These are phyloP conservation scores for Eucalyptus sp. DNA, from an alignment of 345 rosid genomes.

Conservation along the genomic window DNA sequence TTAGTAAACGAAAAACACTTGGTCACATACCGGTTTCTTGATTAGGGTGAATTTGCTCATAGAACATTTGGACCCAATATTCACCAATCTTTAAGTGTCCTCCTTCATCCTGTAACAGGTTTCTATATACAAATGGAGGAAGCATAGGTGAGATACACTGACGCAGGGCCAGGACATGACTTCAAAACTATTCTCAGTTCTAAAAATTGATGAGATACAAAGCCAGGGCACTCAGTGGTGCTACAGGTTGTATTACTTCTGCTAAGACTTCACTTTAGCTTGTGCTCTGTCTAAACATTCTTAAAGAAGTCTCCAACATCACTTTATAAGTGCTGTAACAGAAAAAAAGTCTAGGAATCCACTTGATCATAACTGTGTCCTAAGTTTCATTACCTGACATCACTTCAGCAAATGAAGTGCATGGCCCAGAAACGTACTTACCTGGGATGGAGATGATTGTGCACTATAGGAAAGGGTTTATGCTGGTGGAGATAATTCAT, in stretches of 20 bases:
- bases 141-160: background rate
- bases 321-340: background rate
- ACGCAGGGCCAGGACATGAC: background rate
- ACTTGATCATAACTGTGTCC: background rate
- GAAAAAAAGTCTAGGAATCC: background rate
- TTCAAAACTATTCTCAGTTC: background rate
- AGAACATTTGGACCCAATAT: conserved; percentile 50
- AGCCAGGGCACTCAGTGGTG: background rate
- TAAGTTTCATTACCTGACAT: background rate
- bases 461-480: conserved; percentile 48
- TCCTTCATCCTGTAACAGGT: conserved; percentile 44
- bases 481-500: conserved; percentile 59
- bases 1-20: background rate
- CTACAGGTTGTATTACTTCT: background rate
- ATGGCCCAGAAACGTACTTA: background rate
- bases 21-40: conserved; percentile 17
- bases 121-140: conserved; percentile 3
- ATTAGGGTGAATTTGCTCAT: conserved; percentile 29
- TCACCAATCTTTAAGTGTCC: conserved; percentile 56
- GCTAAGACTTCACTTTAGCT: background rate
- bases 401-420: background rate
- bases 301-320: background rate
- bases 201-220: background rate
- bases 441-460: conserved; percentile 45
- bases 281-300: background rate